Evolutionary conservation across 805 yeast genomes (phyloP), one percentile per base, ranked within the genome.

Genomic region (Kockiozyma suomiensis): DNA sequence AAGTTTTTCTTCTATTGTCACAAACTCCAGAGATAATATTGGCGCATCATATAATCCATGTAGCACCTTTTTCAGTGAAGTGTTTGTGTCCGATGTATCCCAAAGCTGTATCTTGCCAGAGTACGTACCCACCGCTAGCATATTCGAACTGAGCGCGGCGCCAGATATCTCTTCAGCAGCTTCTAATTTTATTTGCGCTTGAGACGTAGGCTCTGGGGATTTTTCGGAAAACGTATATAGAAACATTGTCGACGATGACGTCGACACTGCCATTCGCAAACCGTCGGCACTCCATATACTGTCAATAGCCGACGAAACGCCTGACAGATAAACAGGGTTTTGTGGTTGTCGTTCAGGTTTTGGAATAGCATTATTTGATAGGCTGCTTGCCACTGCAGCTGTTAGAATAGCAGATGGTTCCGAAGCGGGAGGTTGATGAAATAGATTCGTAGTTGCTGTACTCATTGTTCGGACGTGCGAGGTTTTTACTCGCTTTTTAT

Each of bases 1-100:
- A 15, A 17, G 19, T 38, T 25, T 35, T 15, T 50, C 68, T 41
- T 68, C 67, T n/a, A 62, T 32, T 4, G 67, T 62, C 3, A 62
- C 61, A 54, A 64, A 65, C 19, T 49, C 55, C 28, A 35, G 10
- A 6, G 62, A 41, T 21, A 61, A 13, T 21, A 61, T 50, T 6
- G 65, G 65, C 35, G 65, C 59, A 13, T 45, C 30, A 30, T 58
- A 55, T 5, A 47, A 23, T 13, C 48, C 53, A 4, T 41, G 13
- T 13, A 51, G 30, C 6, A 17, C 42, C 19, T 42, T 43, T 25
- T 35, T 33, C 37, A 47, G 42, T 6, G 17, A 13, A 7, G 64
- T 46, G 23, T 25, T 46, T 13, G 25, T 42, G 28, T 26, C 40
- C 21, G 53, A 35, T 6, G 53, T 32, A 4, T 28, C 19, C 56